Evolutionary conservation across 768 basidiomycete genomes (phyloP), one percentile per base, ranked within the genome.

Genomic region (Asterophora parasitica): DNA sequence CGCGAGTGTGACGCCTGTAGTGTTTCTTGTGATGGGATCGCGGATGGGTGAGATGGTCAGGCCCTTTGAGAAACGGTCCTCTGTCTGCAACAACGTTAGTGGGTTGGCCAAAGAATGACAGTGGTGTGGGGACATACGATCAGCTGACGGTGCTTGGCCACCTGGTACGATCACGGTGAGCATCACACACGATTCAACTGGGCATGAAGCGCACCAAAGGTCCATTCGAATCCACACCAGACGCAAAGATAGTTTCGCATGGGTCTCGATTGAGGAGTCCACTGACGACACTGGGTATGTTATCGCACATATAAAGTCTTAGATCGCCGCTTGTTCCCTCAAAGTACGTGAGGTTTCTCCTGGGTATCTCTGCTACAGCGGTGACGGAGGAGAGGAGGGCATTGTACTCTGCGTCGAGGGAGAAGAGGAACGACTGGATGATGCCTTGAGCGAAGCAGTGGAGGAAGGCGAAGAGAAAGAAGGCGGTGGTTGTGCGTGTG

Each of bases 371-470:
- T 1, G 67, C 74, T 0, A 59, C 56, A 4, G 59, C 38, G 15
- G 73, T 65, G 47, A 81, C 70, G 8, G 56, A 55, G 17, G 62
- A 55, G 10, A 75, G 60, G 26, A 79, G 53, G 1, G 54, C 48
- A 42, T 59, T 56, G 52, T 73, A 74, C 20, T 69, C 58, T 6
- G 66, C 55, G 54, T 82, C 79, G 55, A 75, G 50, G 16, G 64
- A 65, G 57, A 67, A 76, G 9, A 80, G 66, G 13, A 76, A 60
- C 1, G 77, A 70, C 55, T 77, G 77, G 30, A 80, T 61, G 46
- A 75, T 61, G 48, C 75, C 79, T 49, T 80, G 79, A 8, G 71
- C 61, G 41, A 79, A 69, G 56, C 77, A 81, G 53, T 76, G 72
- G 38, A 77, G 13, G 46, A 79, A 65, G 32, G 69, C 72, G 51